Conservation (phyloP, 371 early-diverging fungal species). For the Syncephalastrum sp. region DNA sequence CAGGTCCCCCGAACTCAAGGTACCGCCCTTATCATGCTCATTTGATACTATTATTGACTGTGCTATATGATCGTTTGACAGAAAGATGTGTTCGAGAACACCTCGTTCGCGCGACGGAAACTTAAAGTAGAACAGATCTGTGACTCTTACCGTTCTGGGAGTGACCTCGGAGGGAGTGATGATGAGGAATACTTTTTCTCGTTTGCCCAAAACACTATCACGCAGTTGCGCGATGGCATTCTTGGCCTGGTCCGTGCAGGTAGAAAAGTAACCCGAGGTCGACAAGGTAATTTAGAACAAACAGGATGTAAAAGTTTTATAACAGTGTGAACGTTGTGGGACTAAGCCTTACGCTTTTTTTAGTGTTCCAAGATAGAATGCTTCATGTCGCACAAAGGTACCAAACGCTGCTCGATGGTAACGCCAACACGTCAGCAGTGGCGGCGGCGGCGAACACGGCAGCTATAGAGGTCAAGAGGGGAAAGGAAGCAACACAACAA, state of each 20-base stretch:
- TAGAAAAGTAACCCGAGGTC: constrained; percentile 9
- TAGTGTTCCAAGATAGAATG: constrained; percentile 16
- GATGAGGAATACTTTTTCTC: constrained; percentile 41
- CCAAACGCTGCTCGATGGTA: background rate
- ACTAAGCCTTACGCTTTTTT: background rate
- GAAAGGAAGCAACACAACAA: constrained; percentile 1
- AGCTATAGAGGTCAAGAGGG: background rate
- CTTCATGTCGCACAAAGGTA: constrained; percentile 14
- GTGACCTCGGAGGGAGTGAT: constrained; percentile 12
- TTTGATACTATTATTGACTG: constrained; percentile 1
- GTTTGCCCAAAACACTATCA: constrained; percentile 26
- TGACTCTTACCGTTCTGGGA: constrained; percentile 14
- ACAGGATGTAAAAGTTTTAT: background rate
- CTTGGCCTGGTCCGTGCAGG: constrained; percentile 5
- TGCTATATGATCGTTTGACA: constrained; percentile 3
- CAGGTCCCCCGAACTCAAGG: constrained; percentile 41
- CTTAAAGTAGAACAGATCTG: constrained; percentile 34
- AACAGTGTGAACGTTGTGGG: too few species aligned
- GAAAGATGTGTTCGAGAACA: constrained; percentile 23
- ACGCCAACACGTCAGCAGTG: background rate
- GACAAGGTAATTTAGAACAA: constrained; percentile 21
- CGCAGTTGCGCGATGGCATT: constrained; percentile 22
- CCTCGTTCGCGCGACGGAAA: constrained; percentile 33
- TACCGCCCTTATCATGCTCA: constrained; percentile 9
- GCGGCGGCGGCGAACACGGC: too few species aligned